Conservation (phyloP, 352 stramenopile species). For the Halophytophthora batemanensis region DNA sequence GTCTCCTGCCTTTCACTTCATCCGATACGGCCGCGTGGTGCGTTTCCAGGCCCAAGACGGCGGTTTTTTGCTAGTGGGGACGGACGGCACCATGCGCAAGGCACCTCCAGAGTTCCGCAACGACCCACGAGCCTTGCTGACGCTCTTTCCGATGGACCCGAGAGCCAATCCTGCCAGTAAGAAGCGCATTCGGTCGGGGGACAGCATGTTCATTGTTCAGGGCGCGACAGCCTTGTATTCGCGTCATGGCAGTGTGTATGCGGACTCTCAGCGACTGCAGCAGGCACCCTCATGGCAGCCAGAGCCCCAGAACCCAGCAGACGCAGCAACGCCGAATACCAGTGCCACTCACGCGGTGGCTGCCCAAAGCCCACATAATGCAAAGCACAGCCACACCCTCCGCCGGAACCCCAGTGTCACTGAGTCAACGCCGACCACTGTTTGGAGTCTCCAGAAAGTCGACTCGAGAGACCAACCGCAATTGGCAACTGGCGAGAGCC, state of each 20-base stretch:
- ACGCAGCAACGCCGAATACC: neutral
- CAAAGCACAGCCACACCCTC: slow-evolving; percentile 1
- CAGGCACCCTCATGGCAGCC: neutral
- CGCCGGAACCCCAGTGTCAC: neutral
- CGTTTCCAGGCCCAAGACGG: slow-evolving; percentile 37
- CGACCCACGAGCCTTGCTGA: slow-evolving; percentile 36
- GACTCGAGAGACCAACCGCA: neutral
- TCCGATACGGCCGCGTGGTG: slow-evolving; percentile 35
- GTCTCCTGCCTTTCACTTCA: slow-evolving; percentile 4
- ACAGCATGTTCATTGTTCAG: slow-evolving; percentile 32
- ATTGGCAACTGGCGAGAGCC: neutral
- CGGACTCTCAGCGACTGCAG: slow-evolving; percentile 7
- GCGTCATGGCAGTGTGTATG: slow-evolving; percentile 7
- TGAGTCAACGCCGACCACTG: slow-evolving; percentile 11
- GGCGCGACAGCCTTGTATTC: slow-evolving; percentile 19
- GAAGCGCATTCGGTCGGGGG: slow-evolving; percentile 14
- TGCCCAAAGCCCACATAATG: slow-evolving; percentile 1
- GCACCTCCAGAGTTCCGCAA: slow-evolving; percentile 9
- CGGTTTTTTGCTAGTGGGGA: slow-evolving; percentile 35
- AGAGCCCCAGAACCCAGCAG: neutral
- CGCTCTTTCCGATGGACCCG: slow-evolving; percentile 33
- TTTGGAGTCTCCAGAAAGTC: slow-evolving; percentile 15
- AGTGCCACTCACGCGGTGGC: neutral
- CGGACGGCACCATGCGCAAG: slow-evolving; percentile 33
- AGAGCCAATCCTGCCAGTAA: slow-evolving; percentile 11